These are phyloP conservation scores for Pestalotiopsis sp. DNA, from an alignment of 2,329 filamentous ascomycete species.

Conservation along the genomic window DNA sequence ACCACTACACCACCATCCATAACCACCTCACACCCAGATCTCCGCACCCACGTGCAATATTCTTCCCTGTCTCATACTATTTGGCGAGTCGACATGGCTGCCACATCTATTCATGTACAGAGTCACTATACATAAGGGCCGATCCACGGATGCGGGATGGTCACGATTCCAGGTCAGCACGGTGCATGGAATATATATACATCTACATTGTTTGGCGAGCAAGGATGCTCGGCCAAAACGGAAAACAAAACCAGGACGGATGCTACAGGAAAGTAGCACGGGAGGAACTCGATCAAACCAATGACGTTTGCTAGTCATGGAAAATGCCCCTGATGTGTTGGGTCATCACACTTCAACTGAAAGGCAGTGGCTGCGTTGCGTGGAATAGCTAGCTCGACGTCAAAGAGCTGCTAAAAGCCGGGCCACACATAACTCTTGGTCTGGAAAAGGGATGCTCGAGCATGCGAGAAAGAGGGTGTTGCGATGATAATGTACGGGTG, in stretches of 20 bases:
- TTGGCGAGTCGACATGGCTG: neutral
- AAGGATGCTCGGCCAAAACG: neutral
- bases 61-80: slow-evolving; percentile 8
- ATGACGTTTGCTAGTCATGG: neutral
- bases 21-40: slow-evolving; percentile 2
- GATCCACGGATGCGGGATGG: neutral
- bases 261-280: neutral
- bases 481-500: neutral
- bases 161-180: slow-evolving; percentile 5
- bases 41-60: slow-evolving; percentile 11
- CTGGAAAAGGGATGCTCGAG: neutral
- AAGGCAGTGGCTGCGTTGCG: too few relatives aligned
- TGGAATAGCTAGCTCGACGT: too few relatives aligned
- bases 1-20: neutral
- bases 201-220: neutral
- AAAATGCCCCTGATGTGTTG: too few relatives aligned
- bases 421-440: neutral
- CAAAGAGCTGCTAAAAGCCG: neutral
- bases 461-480: neutral
- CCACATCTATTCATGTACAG: neutral
- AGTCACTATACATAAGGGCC: neutral
- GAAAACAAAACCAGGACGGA: neutral
- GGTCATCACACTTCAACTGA: too few relatives aligned
- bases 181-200: neutral
- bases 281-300: neutral